Percentiles rank a stretch among this genome's conserved stretches.
phyloP scores from a whole-genome alignment of 352 stramenopile species.

The Achlya hypogyna region DNA sequence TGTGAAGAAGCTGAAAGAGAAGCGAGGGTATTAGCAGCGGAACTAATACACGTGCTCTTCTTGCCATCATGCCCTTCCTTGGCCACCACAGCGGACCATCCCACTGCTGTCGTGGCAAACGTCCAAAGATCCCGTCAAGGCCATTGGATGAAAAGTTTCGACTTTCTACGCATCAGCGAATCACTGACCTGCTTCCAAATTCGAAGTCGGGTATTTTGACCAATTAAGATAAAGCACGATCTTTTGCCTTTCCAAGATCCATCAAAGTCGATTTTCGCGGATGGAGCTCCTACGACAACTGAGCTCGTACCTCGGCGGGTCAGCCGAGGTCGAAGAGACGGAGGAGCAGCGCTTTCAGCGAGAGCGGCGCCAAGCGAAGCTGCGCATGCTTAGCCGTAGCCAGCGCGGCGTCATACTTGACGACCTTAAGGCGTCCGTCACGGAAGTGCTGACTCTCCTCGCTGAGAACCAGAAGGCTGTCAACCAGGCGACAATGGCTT shows the following conservation, averaged over 20 bases:
- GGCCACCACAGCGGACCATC: too few species aligned
- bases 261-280: not conserved
- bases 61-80: not conserved
- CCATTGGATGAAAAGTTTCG: not conserved
- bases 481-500: not conserved
- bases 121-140: not conserved
- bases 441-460: constrained; percentile 39
- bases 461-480: constrained; percentile 30
- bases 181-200: not conserved
- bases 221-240: not conserved
- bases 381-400: constrained; percentile 59
- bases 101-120: too few species aligned
- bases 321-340: constrained; percentile 42
- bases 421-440: constrained; percentile 60
- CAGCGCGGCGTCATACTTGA: constrained; percentile 71
- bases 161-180: not conserved
- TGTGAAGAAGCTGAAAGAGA: constrained; percentile 16
- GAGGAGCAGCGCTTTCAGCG: constrained; percentile 39
- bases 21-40: constrained; percentile 14
- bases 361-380: constrained; percentile 42
- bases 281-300: constrained; percentile 42
- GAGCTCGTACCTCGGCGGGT: constrained; percentile 36
- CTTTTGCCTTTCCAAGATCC: not conserved
- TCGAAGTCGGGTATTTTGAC: not conserved
- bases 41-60: not conserved